Conservation (phyloP, 2,329 filamentous ascomycete genomes). For the Epichloe baconii region DNA sequence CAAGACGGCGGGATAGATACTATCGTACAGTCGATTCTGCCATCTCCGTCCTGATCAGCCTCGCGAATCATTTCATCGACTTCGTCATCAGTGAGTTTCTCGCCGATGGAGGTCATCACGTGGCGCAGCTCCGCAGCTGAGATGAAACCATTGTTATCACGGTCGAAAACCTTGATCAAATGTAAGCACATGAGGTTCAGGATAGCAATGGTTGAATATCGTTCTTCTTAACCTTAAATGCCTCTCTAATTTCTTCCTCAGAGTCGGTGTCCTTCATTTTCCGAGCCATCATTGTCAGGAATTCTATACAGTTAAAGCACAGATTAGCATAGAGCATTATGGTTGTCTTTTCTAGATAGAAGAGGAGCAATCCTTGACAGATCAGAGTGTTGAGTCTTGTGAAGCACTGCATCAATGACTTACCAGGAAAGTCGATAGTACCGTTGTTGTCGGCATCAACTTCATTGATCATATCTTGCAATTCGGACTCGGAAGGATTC, state of each 20-base stretch:
- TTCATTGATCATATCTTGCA: slow-evolving; percentile 92
- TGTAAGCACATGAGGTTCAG: background rate
- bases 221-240: slow-evolving; percentile 55
- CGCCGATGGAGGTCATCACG: slow-evolving; percentile 84
- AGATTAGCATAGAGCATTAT: background rate
- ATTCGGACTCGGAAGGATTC: slow-evolving; percentile 79
- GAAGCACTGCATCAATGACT: slow-evolving; percentile 13
- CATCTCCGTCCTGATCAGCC: slow-evolving; percentile 80
- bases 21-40: slow-evolving; percentile 70
- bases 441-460: slow-evolving; percentile 87
- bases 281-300: slow-evolving; percentile 85
- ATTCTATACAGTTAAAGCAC: slow-evolving; percentile 41
- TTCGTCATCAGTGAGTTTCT: slow-evolving; percentile 83
- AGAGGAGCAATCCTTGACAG: background rate
- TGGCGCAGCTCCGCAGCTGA: slow-evolving; percentile 78
- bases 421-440: slow-evolving; percentile 85
- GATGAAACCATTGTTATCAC: slow-evolving; percentile 86
- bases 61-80: slow-evolving; percentile 91
- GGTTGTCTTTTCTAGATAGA: background rate
- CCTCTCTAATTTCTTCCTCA: slow-evolving; percentile 80
- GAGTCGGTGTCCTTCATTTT: slow-evolving; percentile 94
- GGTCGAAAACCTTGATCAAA: slow-evolving; percentile 56
- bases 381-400: background rate
- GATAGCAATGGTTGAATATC: background rate
- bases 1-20: background rate